Percentiles rank a stretch among this genome's conserved stretches.
These are phyloP conservation scores for Neoarthrinium moseri DNA, from an alignment of 2,329 filamentous ascomycete species.

Conservation along the genomic window DNA sequence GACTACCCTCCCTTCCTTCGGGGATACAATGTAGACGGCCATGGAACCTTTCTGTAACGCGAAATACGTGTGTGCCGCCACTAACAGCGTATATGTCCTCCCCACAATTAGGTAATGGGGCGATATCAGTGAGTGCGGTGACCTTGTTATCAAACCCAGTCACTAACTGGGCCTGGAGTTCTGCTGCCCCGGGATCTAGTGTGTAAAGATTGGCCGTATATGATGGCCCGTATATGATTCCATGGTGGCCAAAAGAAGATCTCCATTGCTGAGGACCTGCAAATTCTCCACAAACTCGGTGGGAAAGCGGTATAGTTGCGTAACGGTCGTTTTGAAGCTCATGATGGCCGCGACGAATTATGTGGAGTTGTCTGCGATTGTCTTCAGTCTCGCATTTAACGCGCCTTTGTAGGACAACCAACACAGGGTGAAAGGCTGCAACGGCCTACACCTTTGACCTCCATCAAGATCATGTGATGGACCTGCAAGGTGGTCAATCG, in stretches of 20 bases:
- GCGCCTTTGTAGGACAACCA: no score
- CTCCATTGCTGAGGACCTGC: conserved; percentile 14
- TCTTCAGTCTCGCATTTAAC: no score
- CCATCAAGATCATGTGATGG: no score
- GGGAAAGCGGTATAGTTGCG: conserved; percentile 3
- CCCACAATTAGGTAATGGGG: conserved; percentile 8
- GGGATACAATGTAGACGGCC: conserved; percentile 14
- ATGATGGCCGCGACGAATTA: no score
- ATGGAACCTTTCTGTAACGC: conserved; percentile 8
- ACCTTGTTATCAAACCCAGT: conserved; percentile 1
- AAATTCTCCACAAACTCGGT: conserved; percentile 16
- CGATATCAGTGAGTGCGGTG: conserved; percentile 13
- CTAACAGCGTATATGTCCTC: conserved; percentile 16
- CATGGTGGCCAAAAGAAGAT: conserved; percentile 17
- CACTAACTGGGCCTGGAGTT: conserved; percentile 12
- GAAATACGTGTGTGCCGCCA: conserved; percentile 13
- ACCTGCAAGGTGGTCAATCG: no score
- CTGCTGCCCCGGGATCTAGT: conserved; percentile 14
- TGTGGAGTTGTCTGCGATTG: no score
- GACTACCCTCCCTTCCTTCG: conserved; percentile 9
- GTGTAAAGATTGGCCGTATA: conserved; percentile 13
- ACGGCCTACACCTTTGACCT: no score
- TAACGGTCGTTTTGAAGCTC: no score
- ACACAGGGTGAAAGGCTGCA: no score
- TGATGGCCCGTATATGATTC: conserved; percentile 3